Percentiles rank a stretch among this genome's conserved stretches.
Evolutionary conservation across 2,329 filamentous ascomycete genomes (phyloP).

Genomic region (Graphilbum fragrans): DNA sequence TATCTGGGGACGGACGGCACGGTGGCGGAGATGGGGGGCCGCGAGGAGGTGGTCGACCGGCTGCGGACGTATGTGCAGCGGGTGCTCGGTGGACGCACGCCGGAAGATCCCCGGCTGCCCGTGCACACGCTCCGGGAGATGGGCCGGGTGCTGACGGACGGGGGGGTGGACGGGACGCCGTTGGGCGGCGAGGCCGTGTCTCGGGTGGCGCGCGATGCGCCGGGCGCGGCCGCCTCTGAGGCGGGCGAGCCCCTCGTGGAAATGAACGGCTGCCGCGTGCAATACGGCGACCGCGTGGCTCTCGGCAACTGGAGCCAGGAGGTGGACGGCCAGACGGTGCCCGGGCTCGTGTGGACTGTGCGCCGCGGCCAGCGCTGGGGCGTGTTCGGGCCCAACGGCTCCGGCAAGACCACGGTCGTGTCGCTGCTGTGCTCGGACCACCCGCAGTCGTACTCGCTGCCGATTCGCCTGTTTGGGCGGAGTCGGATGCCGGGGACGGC

Average conservation of each 20-base stretch:
- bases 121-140: slow-evolving; percentile 36
- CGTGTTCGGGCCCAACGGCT: slow-evolving; percentile 86
- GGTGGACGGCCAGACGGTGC: slow-evolving; percentile 34
- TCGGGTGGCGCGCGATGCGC: not conserved
- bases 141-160: slow-evolving; percentile 31
- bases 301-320: slow-evolving; percentile 69
- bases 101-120: slow-evolving; percentile 35
- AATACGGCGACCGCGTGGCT: slow-evolving; percentile 65
- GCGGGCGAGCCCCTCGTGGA: slow-evolving; percentile 59
- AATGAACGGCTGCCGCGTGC: slow-evolving; percentile 74
- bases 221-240: too few relatives aligned
- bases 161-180: slow-evolving; percentile 23
- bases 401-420: slow-evolving; percentile 89
- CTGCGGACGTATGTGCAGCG: slow-evolving; percentile 34
- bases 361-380: slow-evolving; percentile 79
- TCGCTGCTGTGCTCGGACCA: slow-evolving; percentile 92
- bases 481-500: slow-evolving; percentile 60
- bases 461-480: slow-evolving; percentile 74
- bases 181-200: slow-evolving; percentile 20
- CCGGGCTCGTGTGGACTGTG: slow-evolving; percentile 74
- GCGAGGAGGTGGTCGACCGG: slow-evolving; percentile 45
- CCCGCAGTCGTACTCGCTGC: slow-evolving; percentile 82
- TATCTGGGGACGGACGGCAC: slow-evolving; percentile 57
- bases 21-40: slow-evolving; percentile 53
- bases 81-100: slow-evolving; percentile 28